Evolutionary conservation across 2,329 filamentous ascomycete genomes (phyloP).

Genomic region (Gaeumannomyces tritici): DNA sequence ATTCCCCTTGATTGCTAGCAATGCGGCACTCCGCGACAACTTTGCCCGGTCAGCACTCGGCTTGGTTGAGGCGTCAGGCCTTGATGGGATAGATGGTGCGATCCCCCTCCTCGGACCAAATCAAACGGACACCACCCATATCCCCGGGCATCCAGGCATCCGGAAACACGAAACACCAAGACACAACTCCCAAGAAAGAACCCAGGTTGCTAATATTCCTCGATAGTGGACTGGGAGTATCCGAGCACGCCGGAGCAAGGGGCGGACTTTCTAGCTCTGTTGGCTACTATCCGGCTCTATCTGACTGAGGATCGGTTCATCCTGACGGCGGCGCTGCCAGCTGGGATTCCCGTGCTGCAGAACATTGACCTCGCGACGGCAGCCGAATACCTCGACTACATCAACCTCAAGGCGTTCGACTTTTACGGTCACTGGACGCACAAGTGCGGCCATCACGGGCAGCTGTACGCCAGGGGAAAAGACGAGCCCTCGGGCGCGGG

Average conservation of each 20-base stretch:
- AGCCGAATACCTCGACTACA: slow-evolving; percentile 57
- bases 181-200: slow-evolving; percentile 1
- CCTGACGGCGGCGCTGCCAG: slow-evolving; percentile 64
- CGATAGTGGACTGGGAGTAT: slow-evolving; percentile 71
- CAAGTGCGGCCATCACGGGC: slow-evolving; percentile 64
- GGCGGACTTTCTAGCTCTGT: slow-evolving; percentile 58
- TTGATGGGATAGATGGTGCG: slow-evolving; percentile 71
- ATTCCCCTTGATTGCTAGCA: slow-evolving; percentile 58
- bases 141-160: not conserved
- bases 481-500: slow-evolving; percentile 57
- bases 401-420: slow-evolving; percentile 78
- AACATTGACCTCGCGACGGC: slow-evolving; percentile 58
- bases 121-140: not conserved
- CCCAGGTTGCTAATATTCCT: slow-evolving; percentile 6
- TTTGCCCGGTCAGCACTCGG: slow-evolving; percentile 60
- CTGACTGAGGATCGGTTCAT: slow-evolving; percentile 61
- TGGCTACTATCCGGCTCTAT: slow-evolving; percentile 55
- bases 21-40: slow-evolving; percentile 49
- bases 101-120: not conserved
- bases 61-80: slow-evolving; percentile 59
- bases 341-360: slow-evolving; percentile 53
- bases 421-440: slow-evolving; percentile 63
- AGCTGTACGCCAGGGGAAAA: slow-evolving; percentile 55
- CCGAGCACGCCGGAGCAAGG: slow-evolving; percentile 58
- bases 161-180: not conserved